Conservation (phyloP, 768 basidiomycete species). For the Tephrocybe sp. region DNA sequence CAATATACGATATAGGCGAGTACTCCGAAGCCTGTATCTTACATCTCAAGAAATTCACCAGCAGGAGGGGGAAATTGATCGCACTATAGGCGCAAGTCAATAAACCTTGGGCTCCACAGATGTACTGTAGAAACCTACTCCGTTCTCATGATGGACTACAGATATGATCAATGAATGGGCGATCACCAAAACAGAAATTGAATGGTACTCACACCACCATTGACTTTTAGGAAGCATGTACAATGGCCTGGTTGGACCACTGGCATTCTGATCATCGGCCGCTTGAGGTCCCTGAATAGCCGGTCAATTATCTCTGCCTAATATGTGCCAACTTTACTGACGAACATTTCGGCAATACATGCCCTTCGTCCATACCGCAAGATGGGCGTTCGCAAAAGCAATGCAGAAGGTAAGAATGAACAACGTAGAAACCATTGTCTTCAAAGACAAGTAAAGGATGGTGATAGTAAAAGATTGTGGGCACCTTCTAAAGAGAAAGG, state of each 20-base stretch:
- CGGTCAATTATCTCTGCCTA: not conserved
- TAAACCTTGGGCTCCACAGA: not conserved
- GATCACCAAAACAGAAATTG: not conserved
- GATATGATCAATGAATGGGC: not conserved
- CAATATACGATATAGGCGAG: not conserved
- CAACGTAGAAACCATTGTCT: slow-evolving; percentile 8
- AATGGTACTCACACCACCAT: slow-evolving; percentile 45
- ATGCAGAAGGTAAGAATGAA: slow-evolving; percentile 8
- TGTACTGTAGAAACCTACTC: slow-evolving; percentile 22
- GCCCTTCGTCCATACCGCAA: slow-evolving; percentile 40
- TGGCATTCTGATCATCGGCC: slow-evolving; percentile 36
- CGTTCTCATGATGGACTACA: slow-evolving; percentile 32
- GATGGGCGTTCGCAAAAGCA: slow-evolving; percentile 34
- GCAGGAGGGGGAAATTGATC: slow-evolving; percentile 40
- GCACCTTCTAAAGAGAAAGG: slow-evolving; percentile 1
- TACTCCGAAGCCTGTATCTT: slow-evolving; percentile 14
- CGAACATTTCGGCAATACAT: slow-evolving; percentile 50
- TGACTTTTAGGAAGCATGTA: slow-evolving; percentile 38
- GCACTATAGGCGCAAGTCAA: slow-evolving; percentile 28
- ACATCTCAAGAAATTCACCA: slow-evolving; percentile 45
- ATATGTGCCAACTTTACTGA: slow-evolving; percentile 1
- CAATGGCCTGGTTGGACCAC: slow-evolving; percentile 39
- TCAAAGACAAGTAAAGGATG: slow-evolving; percentile 10
- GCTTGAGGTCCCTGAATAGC: slow-evolving; percentile 26
- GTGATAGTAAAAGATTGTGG: slow-evolving; percentile 15